Conservation (phyloP, 768 basidiomycete genomes). For the Boletus patriciae region DNA sequence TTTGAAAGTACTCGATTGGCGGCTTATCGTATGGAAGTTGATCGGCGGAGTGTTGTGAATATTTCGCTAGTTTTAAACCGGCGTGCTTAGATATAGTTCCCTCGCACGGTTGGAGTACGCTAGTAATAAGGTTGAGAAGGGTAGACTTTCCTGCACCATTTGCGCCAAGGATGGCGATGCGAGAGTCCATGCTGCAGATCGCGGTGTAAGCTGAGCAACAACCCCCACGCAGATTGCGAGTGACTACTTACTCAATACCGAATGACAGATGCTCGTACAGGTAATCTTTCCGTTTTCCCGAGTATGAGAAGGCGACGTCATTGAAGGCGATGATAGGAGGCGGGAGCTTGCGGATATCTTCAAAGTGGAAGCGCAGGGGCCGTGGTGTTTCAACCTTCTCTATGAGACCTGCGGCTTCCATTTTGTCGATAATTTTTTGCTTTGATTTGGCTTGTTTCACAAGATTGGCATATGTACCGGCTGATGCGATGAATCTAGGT, state of each 20-base stretch:
- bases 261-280: conserved; percentile 90
- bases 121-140: conserved; percentile 86
- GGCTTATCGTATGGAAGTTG: conserved; percentile 92
- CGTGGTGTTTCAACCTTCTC: conserved; percentile 81
- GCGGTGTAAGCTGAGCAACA: conserved; percentile 3
- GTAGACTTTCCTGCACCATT: conserved; percentile 97
- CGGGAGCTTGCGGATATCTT: conserved; percentile 89
- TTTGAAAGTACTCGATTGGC: conserved; percentile 93
- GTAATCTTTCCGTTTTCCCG: conserved; percentile 83
- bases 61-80: conserved; percentile 92
- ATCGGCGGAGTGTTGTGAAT: conserved; percentile 98
- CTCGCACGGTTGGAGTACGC: conserved; percentile 71
- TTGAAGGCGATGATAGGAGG: conserved; percentile 98
- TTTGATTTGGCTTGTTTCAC: conserved; percentile 99
- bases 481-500: conserved; percentile 92
- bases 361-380: conserved; percentile 90
- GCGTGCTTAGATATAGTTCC: conserved; percentile 91
- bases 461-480: conserved; percentile 98
- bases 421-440: conserved; percentile 99
- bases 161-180: conserved; percentile 93
- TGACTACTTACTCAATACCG: conserved; percentile 85
- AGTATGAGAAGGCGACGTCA: conserved; percentile 93
- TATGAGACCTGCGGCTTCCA: conserved; percentile 97
- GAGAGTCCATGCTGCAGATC: conserved; percentile 78
- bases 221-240: conserved; percentile 3